phyloP scores from a whole-genome alignment of 148 eudicot genomes.

The Vaccinium corymbosum region DNA sequence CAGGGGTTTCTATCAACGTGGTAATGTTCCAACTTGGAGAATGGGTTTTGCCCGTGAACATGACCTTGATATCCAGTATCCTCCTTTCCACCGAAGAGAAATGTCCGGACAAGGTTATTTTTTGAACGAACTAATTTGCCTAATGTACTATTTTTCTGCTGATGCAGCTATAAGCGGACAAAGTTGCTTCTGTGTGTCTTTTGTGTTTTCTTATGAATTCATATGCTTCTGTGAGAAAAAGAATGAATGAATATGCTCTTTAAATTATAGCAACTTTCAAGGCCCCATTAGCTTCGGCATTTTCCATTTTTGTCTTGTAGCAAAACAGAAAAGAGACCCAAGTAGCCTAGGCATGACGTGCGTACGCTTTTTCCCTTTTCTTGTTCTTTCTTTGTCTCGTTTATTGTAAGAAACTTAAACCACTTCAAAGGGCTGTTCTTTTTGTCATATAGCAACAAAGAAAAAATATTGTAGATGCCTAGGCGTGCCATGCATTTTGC shows the following conservation, averaged over 20 bases:
- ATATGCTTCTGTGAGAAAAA: neutral
- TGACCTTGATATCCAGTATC: constrained; percentile 50
- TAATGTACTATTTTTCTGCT: neutral
- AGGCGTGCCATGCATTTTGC: neutral
- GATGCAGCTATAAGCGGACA: neutral
- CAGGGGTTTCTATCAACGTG: constrained; percentile 42
- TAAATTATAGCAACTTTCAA: neutral
- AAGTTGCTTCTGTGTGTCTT: neutral
- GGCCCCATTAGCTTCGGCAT: neutral
- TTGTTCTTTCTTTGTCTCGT: neutral
- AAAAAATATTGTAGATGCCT: neutral
- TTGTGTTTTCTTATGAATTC: neutral
- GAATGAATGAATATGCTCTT: neutral
- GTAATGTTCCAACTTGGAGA: constrained; percentile 51
- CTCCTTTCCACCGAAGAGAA: constrained; percentile 43
- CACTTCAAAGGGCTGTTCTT: constrained; percentile 1
- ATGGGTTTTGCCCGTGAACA: constrained; percentile 30
- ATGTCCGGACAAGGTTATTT: constrained; percentile 36
- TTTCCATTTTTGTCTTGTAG: neutral
- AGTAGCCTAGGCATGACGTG: neutral
- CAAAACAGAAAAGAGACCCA: neutral
- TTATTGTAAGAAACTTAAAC: neutral
- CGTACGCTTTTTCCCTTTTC: neutral
- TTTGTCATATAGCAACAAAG: neutral
- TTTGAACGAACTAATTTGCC: neutral